Base-by-base conservation (phyloP, 208 protist species). In the Trypanosoma caninum region DNA sequence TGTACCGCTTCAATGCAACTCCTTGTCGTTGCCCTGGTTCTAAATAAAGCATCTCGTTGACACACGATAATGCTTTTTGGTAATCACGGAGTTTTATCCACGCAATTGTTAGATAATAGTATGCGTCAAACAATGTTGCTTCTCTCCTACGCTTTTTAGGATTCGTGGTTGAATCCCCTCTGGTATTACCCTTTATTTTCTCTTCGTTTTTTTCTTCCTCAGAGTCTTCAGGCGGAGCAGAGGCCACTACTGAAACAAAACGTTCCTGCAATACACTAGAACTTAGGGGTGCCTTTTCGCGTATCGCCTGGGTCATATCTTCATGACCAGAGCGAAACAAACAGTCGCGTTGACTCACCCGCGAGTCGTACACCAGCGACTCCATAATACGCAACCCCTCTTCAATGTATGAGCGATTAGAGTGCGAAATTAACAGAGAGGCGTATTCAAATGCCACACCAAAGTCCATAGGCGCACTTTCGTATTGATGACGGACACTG, bases 81-180 rank as follows among this genome's bases (percentile, higher is more conserved):
- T 83, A 74, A 16, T 79, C 55, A 13, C 58, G 67, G 28, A 91
- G 74, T 56, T 94, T 94, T 30, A 87, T 82, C 74, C 75, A 88
- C 33, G 84, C 87, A 14, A 94, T 44, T 6, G 75, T 55, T 18
- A 94, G 67, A 61, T 94, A 86, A 56, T 90, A 94, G 64, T 89
- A 69, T n/a, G n/a, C n/a, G n/a, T n/a, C n/a, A n/a, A n/a, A n/a
- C n/a, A n/a, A n/a, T n/a, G n/a, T n/a, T n/a, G n/a, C n/a, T n/a
- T n/a, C n/a, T 40, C 28, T 67, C 41, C 62, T 16, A 59, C 38
- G 45, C 44, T 33, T n/a, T 30, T 5, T 10, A 13, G 13, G 7
- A 38, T 38, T 38, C 34, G 7, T 14, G 34, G 7, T 14, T 7
- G 34, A 38, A 11, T 27, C 1, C 23, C 22, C 22, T 50, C n/a